Base-by-base conservation (phyloP, 345 rosid species). In the Moringa oleifera region DNA sequence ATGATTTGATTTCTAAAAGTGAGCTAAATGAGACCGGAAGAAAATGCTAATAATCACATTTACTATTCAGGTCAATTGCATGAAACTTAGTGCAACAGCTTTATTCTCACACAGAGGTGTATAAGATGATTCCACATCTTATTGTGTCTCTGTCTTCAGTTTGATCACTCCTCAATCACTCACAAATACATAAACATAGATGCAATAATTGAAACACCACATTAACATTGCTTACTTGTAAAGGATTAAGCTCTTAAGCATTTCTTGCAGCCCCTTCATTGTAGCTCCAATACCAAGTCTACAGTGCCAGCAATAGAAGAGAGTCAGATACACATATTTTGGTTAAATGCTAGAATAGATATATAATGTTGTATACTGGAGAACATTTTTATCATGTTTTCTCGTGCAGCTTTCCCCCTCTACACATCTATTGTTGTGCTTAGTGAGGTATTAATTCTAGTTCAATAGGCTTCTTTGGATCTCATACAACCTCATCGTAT, bases 281-380 rank as follows among this genome's bases (percentile, higher is more conserved):
- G 81, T 78, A 89, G 92, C 87, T 92, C 95, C 95, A 92, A 66
- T 77, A 92, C 96, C 74, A 92, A 77, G 73, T 89, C 96, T 92
- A 74, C 84, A 79, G 41, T 47, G 23, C 57, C 68, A 74, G 65
- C 12, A 62, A 21, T 19, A 67, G 62, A 61, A 58, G 37, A 46
- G 25, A 37, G 56, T 73, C 68, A 76, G 81, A 45, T 57, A 55
- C 23, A 53, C 25, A 62, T 51, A 25, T 50, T 57, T 55, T 37
- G 59, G 36, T 58, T 63, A 50, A 21, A 28, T 28, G 33, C 33
- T 8, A 3, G 47, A 15, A 41, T 33, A 41, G 9, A 41, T 4
- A 11, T 41, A 41, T 41, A 9, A 41, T 4, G 47, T 1, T 41
- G 12, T 7, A 4, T 41, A 1, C 16, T 41, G 17, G 47, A 4